Evolutionary conservation across 1,284 basidiomycete genomes (phyloP).

Genomic region (Pyrrhoderma lamaoense): DNA sequence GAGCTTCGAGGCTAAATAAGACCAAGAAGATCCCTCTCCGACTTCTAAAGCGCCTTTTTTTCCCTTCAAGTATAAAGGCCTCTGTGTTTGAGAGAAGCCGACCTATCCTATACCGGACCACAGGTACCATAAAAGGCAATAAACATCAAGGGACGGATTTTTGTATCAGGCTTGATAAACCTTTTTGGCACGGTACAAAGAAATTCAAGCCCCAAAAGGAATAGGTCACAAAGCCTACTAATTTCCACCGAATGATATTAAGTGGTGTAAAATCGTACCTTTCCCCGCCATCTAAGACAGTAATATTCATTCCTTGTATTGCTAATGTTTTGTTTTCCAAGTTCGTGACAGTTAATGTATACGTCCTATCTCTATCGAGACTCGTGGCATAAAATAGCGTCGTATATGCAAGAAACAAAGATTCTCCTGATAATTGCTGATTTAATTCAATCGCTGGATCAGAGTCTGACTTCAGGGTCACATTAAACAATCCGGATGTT

Average conservation of each 20-base stretch:
- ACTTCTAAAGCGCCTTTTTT: neutral
- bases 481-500: constrained; percentile 47
- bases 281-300: constrained; percentile 28
- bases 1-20: constrained; percentile 1
- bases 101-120: neutral
- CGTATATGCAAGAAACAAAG: constrained; percentile 37
- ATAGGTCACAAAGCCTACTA: neutral
- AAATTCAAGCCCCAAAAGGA: constrained; percentile 4
- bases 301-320: constrained; percentile 36
- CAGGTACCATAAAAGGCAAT: constrained; percentile 5
- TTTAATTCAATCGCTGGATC: constrained; percentile 36
- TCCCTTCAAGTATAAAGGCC: constrained; percentile 8
- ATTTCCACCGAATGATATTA: constrained; percentile 17
- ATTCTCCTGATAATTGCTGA: constrained; percentile 41
- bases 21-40: neutral
- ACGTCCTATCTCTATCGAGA: constrained; percentile 42
- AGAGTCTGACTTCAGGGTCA: constrained; percentile 45
- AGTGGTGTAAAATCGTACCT: constrained; percentile 29
- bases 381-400: constrained; percentile 52
- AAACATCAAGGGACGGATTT: constrained; percentile 14
- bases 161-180: neutral
- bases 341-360: constrained; percentile 51
- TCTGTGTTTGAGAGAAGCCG: constrained; percentile 1
- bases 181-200: neutral
- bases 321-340: constrained; percentile 42